Conservation (phyloP, 1,284 basidiomycete genomes). For the Ceratobasidium papillatum region DNA sequence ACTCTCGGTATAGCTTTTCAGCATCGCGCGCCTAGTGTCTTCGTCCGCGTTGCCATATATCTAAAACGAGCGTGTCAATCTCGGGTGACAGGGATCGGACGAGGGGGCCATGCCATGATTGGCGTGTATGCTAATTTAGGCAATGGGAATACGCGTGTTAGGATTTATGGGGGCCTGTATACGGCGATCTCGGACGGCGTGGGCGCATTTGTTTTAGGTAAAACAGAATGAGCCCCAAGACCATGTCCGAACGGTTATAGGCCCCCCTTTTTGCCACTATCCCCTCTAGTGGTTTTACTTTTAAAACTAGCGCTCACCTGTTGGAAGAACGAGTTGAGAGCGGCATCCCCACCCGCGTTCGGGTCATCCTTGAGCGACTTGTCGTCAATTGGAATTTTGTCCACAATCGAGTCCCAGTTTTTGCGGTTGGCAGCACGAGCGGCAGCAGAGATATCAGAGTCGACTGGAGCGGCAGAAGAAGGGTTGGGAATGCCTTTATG, state of each 20-base stretch:
- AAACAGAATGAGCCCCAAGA: not conserved
- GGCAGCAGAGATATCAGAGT: conserved; percentile 12
- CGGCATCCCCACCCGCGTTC: conserved; percentile 80
- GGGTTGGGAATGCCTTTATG: not conserved
- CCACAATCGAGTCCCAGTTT: conserved; percentile 82
- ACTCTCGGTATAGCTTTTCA: conserved; percentile 93
- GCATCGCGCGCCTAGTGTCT: conserved; percentile 89
- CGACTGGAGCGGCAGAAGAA: conserved; percentile 17
- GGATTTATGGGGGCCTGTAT: not conserved
- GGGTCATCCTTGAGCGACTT: conserved; percentile 74
- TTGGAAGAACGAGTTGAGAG: conserved; percentile 82
- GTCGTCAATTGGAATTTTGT: conserved; percentile 68
- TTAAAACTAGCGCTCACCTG: conserved; percentile 51
- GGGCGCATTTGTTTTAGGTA: not conserved
- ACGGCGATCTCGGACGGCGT: not conserved
- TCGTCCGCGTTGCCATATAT: conserved; percentile 88
- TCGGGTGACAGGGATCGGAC: not conserved
- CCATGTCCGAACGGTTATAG: conserved; percentile 1
- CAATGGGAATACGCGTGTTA: not conserved
- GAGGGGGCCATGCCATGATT: not conserved
- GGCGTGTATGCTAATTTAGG: conserved; percentile 7
- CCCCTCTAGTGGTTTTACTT: not conserved
- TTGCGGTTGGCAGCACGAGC: conserved; percentile 56
- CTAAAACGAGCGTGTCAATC: conserved; percentile 41
- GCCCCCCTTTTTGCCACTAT: not conserved